Evolutionary conservation across 805 yeast species (phyloP).

Genomic region (Yamadazyma nakazawae): DNA sequence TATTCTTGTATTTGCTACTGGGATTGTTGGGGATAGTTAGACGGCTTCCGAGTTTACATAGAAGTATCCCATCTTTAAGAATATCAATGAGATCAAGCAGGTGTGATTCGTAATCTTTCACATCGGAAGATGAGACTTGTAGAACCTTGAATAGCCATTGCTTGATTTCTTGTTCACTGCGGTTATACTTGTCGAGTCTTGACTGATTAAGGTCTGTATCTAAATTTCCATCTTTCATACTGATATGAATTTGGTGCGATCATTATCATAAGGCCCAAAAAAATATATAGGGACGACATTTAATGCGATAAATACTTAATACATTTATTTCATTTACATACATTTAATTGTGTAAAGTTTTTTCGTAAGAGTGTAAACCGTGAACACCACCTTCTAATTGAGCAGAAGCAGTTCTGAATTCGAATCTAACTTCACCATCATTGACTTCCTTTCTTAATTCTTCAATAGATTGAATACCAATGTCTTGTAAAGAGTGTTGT

Average conservation of each 20-base stretch:
- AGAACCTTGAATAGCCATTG: constrained; percentile 52
- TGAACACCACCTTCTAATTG: constrained; percentile 98
- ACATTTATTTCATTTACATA: neutral
- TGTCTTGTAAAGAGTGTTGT: constrained; percentile 98
- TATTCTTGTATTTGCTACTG: constrained; percentile 49
- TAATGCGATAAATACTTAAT: neutral
- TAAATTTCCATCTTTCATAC: neutral
- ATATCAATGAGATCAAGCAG: constrained; percentile 47
- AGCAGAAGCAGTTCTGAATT: constrained; percentile 97
- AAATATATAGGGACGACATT: neutral
- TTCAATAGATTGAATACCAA: constrained; percentile 71
- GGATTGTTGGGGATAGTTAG: constrained; percentile 26
- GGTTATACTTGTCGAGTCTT: constrained; percentile 51
- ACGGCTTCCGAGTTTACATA: constrained; percentile 33
- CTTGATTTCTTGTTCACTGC: constrained; percentile 39
- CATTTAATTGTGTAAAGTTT: constrained; percentile 85
- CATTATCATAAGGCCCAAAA: no score
- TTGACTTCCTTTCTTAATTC: constrained; percentile 64
- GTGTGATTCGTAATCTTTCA: constrained; percentile 17
- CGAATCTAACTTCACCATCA: constrained; percentile 80
- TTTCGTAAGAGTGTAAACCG: constrained; percentile 94
- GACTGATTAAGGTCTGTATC: constrained; percentile 34
- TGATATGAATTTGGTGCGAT: neutral
- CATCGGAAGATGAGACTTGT: constrained; percentile 8
- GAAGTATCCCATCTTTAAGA: constrained; percentile 56